Evolutionary conservation across 768 basidiomycete species (phyloP), one percentile per base, ranked within the genome.

Genomic region (Psilocybe subaeruginosa): DNA sequence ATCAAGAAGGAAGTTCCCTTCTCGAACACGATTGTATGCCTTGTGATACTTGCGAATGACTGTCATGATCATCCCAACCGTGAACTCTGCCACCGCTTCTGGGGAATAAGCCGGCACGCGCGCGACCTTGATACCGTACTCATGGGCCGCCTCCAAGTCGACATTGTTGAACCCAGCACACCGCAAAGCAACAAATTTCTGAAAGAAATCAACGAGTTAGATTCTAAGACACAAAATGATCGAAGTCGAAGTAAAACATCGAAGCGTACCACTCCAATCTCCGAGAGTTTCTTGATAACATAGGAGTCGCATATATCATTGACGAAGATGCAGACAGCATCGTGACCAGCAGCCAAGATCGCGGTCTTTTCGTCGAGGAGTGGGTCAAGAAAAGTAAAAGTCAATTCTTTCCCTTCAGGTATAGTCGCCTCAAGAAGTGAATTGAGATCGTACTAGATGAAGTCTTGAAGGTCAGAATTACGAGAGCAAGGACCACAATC

Each of bases 21-120:
- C 79, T 6, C 79, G 77, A 1, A 80, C 78, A n/a, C 79, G 77
- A 51, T 74, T 73, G 63, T 77, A 79, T 8, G 79, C 77, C 62
- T 80, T 80, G 70, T 80, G 79, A 62, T 78, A 80, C 64, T 80
- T 80, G 60, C 79, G 75, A 8, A 78, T 69, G 45, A 80, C 76
- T 31, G 78, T 80, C 68, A 80, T 64, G 55, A 80, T 73, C 77
- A 79, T 80, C n/a, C 79, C 79, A 17, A 80, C 76, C 14, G 78
- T 71, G 65, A 80, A 80, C 62, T 80, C 79, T 14, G 79, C 79
- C 27, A 80, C 76, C 8, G 79, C 76, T 66, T 78, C 77, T 2
- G 79, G 78, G 19, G 79, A 76, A 62, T 80, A 80, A 7, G 79
- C 74, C 4, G 79, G 79, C 1, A 79, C 79, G 3, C 77, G 75